Percentiles rank a stretch among this genome's conserved stretches.
Conservation (phyloP, 441 rosid species). For the Populus hybrid region DNA sequence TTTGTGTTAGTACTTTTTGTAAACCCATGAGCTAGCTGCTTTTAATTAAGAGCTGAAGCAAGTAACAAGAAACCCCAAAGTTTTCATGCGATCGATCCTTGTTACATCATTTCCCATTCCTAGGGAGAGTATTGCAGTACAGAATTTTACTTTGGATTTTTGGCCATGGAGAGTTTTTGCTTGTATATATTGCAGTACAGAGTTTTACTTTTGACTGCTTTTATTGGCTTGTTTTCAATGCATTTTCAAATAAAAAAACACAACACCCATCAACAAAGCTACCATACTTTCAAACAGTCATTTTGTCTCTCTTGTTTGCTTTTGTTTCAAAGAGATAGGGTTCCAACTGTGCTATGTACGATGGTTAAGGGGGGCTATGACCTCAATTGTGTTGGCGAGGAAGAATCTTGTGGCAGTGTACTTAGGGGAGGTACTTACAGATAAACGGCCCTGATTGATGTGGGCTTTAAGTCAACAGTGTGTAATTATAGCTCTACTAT, state of each 20-base stretch:
- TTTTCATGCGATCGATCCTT: constrained; percentile 29
- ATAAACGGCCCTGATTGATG: no score
- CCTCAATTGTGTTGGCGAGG: constrained; percentile 4
- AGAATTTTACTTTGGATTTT: background rate
- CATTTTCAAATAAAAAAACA: no score
- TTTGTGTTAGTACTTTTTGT: background rate
- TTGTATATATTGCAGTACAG: background rate
- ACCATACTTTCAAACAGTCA: background rate
- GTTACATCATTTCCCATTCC: constrained; percentile 21
- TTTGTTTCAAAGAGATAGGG: constrained; percentile 9
- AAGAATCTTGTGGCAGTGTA: constrained; percentile 8
- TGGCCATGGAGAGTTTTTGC: background rate
- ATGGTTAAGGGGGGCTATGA: background rate
- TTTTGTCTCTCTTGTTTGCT: constrained; percentile 6
- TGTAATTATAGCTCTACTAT: no score
- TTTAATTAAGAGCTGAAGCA: constrained; percentile 7
- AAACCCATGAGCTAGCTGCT: background rate
- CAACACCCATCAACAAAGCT: no score
- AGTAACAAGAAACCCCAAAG: background rate
- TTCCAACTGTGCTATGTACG: constrained; percentile 5
- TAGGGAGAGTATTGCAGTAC: background rate
- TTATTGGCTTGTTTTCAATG: background rate
- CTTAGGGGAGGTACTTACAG: background rate
- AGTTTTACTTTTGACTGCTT: constrained; percentile 25
- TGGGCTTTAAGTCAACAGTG: no score